Conservation (phyloP, 495 filamentous ascomycete species). For the Penicillium lagena region DNA sequence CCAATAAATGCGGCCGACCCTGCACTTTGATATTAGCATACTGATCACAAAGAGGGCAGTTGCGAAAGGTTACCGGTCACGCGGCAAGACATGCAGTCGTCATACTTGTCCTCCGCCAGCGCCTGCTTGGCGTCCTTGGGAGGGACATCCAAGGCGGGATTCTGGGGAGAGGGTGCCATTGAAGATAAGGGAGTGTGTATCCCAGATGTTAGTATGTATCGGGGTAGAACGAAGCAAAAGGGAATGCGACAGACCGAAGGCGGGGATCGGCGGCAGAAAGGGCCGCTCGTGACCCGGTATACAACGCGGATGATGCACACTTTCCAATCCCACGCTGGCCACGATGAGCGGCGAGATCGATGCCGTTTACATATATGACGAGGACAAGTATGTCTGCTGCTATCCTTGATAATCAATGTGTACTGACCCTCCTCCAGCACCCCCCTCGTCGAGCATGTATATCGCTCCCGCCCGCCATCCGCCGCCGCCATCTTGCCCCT, state of each 20-base stretch:
- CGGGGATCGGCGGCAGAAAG: conserved; percentile 33
- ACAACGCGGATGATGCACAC: conserved; percentile 4
- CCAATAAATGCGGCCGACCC: conserved; percentile 81
- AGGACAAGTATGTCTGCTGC: conserved; percentile 60
- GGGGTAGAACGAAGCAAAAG: not conserved
- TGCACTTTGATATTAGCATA: conserved; percentile 17
- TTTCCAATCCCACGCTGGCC: conserved; percentile 14
- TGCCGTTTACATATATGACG: conserved; percentile 94
- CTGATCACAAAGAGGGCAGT: not conserved
- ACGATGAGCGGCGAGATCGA: conserved; percentile 81
- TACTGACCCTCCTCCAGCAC: conserved; percentile 33
- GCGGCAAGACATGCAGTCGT: conserved; percentile 66
- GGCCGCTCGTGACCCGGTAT: conserved; percentile 17
- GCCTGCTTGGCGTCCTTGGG: conserved; percentile 38
- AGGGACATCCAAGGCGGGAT: conserved; percentile 18
- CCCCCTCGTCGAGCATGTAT: conserved; percentile 62
- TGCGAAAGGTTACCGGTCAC: conserved; percentile 52
- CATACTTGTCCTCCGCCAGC: conserved; percentile 54
- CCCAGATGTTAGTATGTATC: not conserved
- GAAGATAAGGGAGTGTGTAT: not conserved
- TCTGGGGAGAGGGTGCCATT: conserved; percentile 19
- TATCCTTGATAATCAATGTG: not conserved
- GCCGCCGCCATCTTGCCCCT: conserved; percentile 70
- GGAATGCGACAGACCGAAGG: conserved; percentile 11
- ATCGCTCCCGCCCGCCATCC: conserved; percentile 69